phyloP scores from a whole-genome alignment of 2,329 filamentous ascomycete genomes.

The Penicillium concentricum region DNA sequence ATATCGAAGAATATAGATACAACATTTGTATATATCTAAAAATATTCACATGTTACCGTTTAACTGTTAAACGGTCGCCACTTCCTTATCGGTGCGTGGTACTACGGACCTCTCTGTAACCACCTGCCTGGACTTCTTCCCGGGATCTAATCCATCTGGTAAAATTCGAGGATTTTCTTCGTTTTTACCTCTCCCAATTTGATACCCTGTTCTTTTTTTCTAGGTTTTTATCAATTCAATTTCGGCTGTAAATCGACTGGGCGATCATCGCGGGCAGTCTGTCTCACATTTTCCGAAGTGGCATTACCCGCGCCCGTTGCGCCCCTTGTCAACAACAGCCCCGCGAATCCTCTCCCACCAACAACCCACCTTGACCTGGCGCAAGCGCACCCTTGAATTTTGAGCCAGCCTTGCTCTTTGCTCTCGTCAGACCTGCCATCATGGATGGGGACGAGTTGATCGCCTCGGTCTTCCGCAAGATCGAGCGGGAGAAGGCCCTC shows the following conservation, averaged over 20 bases:
- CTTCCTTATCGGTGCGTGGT: conserved; percentile 5
- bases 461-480: conserved; percentile 90
- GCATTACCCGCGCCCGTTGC: conserved; percentile 23
- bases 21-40: background rate
- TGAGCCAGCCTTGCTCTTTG: conserved; percentile 14
- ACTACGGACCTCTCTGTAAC: background rate
- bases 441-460: conserved; percentile 63
- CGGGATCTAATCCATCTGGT: background rate
- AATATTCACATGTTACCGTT: background rate
- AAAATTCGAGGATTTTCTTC: background rate
- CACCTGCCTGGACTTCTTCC: background rate
- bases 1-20: background rate
- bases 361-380: conserved; percentile 11
- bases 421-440: conserved; percentile 32
- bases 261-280: conserved; percentile 5
- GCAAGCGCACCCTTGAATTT: conserved; percentile 13
- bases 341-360: conserved; percentile 26
- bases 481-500: conserved; percentile 92
- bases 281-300: conserved; percentile 28
- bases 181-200: background rate
- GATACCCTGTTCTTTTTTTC: background rate
- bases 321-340: conserved; percentile 29
- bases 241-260: background rate
- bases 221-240: background rate
- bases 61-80: background rate